Base-by-base conservation (phyloP, 257 asterid species). In the Rauvolfia tetraphylla region DNA sequence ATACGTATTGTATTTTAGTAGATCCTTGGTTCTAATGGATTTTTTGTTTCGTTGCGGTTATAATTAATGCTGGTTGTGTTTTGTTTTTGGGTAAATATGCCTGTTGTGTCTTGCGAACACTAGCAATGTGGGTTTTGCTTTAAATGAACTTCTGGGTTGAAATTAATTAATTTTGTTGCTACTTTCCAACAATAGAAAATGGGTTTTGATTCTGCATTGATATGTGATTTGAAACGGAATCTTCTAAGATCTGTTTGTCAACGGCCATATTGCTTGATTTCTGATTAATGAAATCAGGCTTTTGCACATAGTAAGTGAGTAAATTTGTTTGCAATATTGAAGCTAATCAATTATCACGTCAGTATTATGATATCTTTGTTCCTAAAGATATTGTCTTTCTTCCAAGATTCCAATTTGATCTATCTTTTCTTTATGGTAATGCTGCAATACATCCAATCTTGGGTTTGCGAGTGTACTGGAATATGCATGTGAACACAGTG, bases 51-150 rank as follows among this genome's bases (percentile, higher is more conserved):
- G 48, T 20, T 75, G 69, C 25, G 22, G 48, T 46, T 62, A 13
- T 46, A 20, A 41, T 2, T 42, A 17, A 25, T 71, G 48, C 20
- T 18, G 71, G 34, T 71, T 2, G 53, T 15, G 31, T 22, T 2
- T 41, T 29, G n/a, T n/a, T n/a, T n/a, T n/a, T n/a, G n/a, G n/a
- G n/a, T n/a, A n/a, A n/a, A n/a, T n/a, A 25, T 71, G 48, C 20
- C 25, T 63, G 34, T 71, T 2, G 53, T 15, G 31, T 22, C 0
- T 41, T 29, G 42, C 34, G 51, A 53, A 6, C 25, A 51, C 51
- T 67, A 56, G 31, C 42, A 22, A 18, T 49, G 15, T 63, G 68
- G 54, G 41, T 66, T 73, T 74, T 66, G 69, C 41, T 73, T 65
- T 29, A 5, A 44, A 11, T 34, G 67, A 11, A 33, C 53, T 61